Conservation (phyloP, 2,329 filamentous ascomycete genomes). For the Myotisia sp. region DNA sequence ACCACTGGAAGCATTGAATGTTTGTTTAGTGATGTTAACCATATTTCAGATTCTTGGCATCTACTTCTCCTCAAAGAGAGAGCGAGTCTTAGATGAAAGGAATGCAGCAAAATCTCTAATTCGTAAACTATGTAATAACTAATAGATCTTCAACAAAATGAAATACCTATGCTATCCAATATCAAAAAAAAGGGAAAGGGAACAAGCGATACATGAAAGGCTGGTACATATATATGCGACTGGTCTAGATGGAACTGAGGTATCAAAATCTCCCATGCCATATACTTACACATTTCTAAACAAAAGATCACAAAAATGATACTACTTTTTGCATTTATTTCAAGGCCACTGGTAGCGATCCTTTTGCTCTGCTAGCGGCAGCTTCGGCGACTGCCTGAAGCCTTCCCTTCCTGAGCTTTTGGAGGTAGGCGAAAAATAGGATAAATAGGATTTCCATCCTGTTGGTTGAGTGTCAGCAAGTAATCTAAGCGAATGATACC, state of each 20-base stretch:
- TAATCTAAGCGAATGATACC: slow-evolving; percentile 1
- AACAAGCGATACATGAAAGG: not conserved
- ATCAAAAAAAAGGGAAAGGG: not conserved
- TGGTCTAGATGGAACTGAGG: too few species aligned
- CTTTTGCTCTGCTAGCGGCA: slow-evolving; percentile 48
- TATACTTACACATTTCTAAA: too few species aligned
- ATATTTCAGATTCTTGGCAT: too few species aligned
- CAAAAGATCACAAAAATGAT: too few species aligned
- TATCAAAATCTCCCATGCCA: too few species aligned
- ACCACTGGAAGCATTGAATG: too few species aligned
- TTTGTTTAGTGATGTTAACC: too few species aligned
- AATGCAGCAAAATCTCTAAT: too few species aligned
- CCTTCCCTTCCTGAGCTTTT: slow-evolving; percentile 54
- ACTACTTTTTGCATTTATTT: slow-evolving; percentile 27
- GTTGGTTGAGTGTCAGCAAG: not conserved
- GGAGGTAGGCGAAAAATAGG: slow-evolving; percentile 68
- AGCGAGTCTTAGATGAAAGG: too few species aligned
- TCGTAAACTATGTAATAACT: too few species aligned
- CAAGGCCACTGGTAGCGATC: slow-evolving; percentile 32
- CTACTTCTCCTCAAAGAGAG: too few species aligned
- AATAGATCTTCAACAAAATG: too few species aligned
- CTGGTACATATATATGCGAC: not conserved
- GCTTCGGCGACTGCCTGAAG: slow-evolving; percentile 52
- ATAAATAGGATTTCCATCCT: slow-evolving; percentile 83
- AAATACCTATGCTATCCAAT: not conserved